Base-by-base conservation (phyloP, 495 filamentous ascomycete species). In the Xylaria nigripes region DNA sequence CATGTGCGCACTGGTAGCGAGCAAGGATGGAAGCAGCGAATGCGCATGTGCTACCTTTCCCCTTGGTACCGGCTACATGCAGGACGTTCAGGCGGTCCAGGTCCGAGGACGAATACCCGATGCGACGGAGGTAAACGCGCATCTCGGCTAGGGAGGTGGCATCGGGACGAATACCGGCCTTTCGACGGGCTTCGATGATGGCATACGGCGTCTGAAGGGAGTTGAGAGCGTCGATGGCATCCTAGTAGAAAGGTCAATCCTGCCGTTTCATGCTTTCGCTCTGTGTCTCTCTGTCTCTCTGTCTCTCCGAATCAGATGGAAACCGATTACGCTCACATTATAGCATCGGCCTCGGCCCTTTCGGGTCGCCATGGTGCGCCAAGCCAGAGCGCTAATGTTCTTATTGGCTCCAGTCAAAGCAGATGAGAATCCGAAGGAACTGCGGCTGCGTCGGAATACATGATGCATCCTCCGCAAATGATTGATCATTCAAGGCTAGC, bases 1-100 rank as follows among this genome's bases (percentile, higher is more conserved):
- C 45, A 61, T 65, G 54, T 23, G 68, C 34, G 24, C 59, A 56
- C 49, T 69, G 61, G 61, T 72, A 67, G 48, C 69, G 59, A 50
- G 70, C 48, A 61, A 78, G 70, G 45, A 84, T 78, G 5, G 77
- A 82, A 48, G 76, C 75, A 51, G 77, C 74, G 57, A 87, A 87
- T 41, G 86, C 82, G 60, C 84, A 86, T 13, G 85, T 87, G 50
- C 82, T 85, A 34, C 91, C 91, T 71, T 96, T 96, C 54, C 91
- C 91, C 73, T 96, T 96, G 12, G 90, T 95, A 36, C 91, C 91
- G 12, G 90, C 86, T 19, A 96, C 83, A 63, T 96, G 91, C 12
- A 95, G 71, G 27, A 82, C 74, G 58, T 90, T 90, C 32, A 96
- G 71, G 3, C 72, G 73, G 57, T 87, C 78, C 51, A 96, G 79